A percentile compares a stretch with the other conserved stretches of the same genome.
phyloP scores from a whole-genome alignment of 2,329 filamentous ascomycete genomes.

The Claviceps maximensis region DNA sequence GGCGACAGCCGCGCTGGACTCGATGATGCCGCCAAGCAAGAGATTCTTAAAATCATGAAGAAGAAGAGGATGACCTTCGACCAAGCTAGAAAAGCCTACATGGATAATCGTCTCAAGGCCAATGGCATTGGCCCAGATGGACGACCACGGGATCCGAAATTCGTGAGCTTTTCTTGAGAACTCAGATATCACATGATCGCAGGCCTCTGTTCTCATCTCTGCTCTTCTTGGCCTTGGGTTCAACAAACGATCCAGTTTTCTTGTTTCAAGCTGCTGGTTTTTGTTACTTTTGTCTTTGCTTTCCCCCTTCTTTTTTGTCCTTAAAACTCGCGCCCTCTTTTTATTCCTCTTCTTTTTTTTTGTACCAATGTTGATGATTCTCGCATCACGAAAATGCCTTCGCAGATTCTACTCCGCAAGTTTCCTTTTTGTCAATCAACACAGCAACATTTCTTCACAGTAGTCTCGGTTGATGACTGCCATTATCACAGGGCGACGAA shows the following conservation, averaged over 20 bases:
- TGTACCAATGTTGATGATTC: neutral
- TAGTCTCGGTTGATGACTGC: neutral
- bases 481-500: neutral
- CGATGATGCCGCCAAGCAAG: slow-evolving; percentile 65
- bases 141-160: slow-evolving; percentile 80
- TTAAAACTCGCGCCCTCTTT: neutral
- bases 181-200: neutral
- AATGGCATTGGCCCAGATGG: slow-evolving; percentile 86
- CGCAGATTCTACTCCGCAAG: neutral
- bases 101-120: slow-evolving; percentile 72
- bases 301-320: neutral
- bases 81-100: slow-evolving; percentile 75
- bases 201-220: neutral
- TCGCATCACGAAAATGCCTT: neutral
- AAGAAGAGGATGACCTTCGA: slow-evolving; percentile 71
- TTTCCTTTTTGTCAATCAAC: neutral
- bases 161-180: slow-evolving; percentile 62
- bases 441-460: neutral
- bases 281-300: neutral
- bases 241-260: neutral
- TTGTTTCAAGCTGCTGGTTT: neutral
- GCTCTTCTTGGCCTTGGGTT: neutral
- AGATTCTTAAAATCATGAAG: slow-evolving; percentile 87
- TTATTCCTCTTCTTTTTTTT: neutral
- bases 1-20: slow-evolving; percentile 71